Percentiles rank a stretch among this genome's conserved stretches.
phyloP scores from a whole-genome alignment of 1,284 basidiomycete genomes.

The Phellinidium pouzarii region DNA sequence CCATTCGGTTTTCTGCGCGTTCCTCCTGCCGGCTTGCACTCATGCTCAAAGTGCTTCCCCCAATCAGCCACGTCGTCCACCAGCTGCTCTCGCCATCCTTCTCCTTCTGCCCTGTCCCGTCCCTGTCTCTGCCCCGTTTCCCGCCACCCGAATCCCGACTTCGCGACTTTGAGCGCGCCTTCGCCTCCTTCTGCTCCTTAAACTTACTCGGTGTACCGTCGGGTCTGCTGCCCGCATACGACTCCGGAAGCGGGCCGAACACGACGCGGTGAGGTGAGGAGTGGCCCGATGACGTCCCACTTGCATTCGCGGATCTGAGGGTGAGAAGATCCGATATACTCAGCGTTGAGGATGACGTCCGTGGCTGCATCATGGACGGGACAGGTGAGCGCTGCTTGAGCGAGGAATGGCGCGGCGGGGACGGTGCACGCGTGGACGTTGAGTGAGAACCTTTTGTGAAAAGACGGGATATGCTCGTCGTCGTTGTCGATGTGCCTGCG shows the following conservation, averaged over 20 bases:
- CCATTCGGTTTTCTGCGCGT: constrained; percentile 42
- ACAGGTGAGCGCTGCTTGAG: constrained; percentile 41
- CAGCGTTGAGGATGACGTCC: background rate
- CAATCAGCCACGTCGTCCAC: constrained; percentile 43
- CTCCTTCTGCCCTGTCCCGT: constrained; percentile 13
- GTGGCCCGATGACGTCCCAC: constrained; percentile 27
- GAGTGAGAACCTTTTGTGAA: constrained; percentile 48
- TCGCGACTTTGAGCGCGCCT: constrained; percentile 10
- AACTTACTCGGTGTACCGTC: constrained; percentile 25
- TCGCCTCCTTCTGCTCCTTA: constrained; percentile 27
- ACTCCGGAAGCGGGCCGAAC: constrained; percentile 66
- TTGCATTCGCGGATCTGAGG: constrained; percentile 22
- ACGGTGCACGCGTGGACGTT: constrained; percentile 47
- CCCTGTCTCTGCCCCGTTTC: background rate
- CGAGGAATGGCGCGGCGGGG: constrained; percentile 47
- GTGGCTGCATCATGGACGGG: constrained; percentile 26
- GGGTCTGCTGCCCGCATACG: constrained; percentile 35
- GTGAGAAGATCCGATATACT: constrained; percentile 1
- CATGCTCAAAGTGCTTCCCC: constrained; percentile 23
- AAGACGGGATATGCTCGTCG: constrained; percentile 66
- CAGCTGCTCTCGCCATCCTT: constrained; percentile 32
- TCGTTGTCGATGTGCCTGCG: constrained; percentile 58
- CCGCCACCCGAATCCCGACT: background rate
- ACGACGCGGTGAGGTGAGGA: constrained; percentile 73
- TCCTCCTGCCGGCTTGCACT: constrained; percentile 34